Evolutionary conservation across 2,329 filamentous ascomycete genomes (phyloP).

Genomic region (Xylaria digitata): DNA sequence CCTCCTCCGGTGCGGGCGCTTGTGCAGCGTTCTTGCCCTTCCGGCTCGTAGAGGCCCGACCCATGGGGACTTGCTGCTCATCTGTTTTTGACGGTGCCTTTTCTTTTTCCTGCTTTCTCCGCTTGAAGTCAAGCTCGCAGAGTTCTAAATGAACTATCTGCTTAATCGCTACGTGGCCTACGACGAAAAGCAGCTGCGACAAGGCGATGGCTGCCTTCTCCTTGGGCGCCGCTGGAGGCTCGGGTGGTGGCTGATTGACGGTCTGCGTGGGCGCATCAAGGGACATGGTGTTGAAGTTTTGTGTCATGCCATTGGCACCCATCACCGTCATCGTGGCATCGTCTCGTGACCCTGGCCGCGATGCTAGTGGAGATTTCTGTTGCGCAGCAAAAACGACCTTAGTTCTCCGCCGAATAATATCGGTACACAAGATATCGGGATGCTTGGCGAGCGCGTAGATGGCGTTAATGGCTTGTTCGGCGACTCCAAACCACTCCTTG

Average conservation of each 20-base stretch:
- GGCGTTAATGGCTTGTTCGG: conserved; percentile 94
- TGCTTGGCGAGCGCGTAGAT: conserved; percentile 96
- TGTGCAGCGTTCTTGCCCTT: conserved; percentile 51
- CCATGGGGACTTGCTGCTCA: conserved; percentile 47
- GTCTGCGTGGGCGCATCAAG: conserved; percentile 50
- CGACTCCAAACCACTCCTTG: conserved; percentile 96
- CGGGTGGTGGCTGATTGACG: conserved; percentile 45
- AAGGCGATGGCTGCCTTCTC: conserved; percentile 79
- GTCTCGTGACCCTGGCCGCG: conserved; percentile 62
- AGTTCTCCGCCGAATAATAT: conserved; percentile 88
- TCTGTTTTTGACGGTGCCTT: conserved; percentile 66
- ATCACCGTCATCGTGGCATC: conserved; percentile 50
- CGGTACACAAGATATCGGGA: conserved; percentile 91
- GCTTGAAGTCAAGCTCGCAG: conserved; percentile 98
- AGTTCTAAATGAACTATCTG: conserved; percentile 98
- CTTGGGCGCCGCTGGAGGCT: conserved; percentile 58
- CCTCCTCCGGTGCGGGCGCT: conserved; percentile 68
- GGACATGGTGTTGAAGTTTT: conserved; percentile 48
- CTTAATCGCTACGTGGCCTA: conserved; percentile 97
- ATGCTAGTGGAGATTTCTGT: conserved; percentile 54
- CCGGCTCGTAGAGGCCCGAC: conserved; percentile 46
- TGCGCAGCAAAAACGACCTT: conserved; percentile 75
- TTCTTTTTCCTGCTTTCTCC: conserved; percentile 90
- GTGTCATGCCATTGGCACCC: conserved; percentile 52
- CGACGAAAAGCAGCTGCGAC: conserved; percentile 92